Percentiles rank a stretch among this genome's conserved stretches.
Evolutionary conservation across 805 yeast genomes (phyloP).

Genomic region (Wickerhamia fluorescens): DNA sequence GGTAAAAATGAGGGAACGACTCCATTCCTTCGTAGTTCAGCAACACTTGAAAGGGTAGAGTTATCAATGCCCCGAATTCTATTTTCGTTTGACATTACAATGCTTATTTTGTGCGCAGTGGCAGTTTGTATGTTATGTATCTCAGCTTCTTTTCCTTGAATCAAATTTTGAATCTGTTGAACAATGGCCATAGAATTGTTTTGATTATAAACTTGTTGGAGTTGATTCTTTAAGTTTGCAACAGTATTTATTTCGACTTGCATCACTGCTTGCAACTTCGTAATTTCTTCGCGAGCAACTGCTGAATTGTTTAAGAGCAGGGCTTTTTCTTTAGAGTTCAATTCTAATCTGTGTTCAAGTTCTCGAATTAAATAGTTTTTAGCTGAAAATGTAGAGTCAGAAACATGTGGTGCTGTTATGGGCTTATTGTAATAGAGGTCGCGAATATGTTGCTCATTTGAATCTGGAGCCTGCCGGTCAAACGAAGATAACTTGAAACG

Average conservation of each 20-base stretch:
- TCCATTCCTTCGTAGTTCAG: neutral
- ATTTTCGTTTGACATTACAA: no score
- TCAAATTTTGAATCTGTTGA: no score
- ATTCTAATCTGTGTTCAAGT: conserved; percentile 4
- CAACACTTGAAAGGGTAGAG: no score
- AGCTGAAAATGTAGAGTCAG: conserved; percentile 3
- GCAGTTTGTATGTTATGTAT: no score
- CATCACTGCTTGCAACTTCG: neutral
- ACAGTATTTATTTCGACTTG: neutral
- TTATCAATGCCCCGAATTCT: no score
- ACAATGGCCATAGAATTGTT: no score
- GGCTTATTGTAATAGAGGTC: conserved; percentile 5
- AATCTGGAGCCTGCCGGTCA: neutral
- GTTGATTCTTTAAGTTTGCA: conserved; percentile 1
- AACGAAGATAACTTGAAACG: conserved; percentile 9
- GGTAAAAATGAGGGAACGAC: no score
- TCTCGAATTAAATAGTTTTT: conserved; percentile 1
- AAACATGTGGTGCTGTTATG: conserved; percentile 5
- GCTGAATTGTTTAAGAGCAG: neutral
- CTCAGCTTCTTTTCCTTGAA: no score
- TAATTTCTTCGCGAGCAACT: neutral
- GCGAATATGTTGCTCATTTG: no score
- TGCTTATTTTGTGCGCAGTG: no score
- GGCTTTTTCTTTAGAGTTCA: conserved; percentile 1
- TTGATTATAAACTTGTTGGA: no score